Percentiles rank a stretch among this genome's conserved stretches.
These are phyloP conservation scores for Apiospora sp. DNA, from an alignment of 2,329 filamentous ascomycete species.

Conservation along the genomic window DNA sequence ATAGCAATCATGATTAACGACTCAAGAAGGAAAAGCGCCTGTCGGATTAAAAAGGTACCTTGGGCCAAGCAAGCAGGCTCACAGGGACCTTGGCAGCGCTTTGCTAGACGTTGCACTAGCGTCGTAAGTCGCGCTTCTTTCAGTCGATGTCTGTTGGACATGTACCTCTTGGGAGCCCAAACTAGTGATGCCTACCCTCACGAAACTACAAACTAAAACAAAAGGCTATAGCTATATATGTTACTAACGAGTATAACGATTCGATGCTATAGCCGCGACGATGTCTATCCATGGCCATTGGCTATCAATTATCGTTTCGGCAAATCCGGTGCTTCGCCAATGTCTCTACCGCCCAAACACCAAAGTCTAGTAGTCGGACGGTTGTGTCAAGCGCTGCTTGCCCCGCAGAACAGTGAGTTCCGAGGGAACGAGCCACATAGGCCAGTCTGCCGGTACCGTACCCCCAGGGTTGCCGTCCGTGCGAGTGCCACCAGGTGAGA, in stretches of 20 bases:
- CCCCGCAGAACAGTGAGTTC: constrained; percentile 16
- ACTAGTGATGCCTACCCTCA: too few relatives aligned
- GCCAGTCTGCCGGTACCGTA: constrained; percentile 10
- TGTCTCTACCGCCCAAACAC: not conserved
- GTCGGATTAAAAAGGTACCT: not conserved
- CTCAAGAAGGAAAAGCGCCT: not conserved
- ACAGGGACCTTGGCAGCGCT: not conserved
- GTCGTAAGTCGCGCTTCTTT: constrained; percentile 15
- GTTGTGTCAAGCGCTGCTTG: constrained; percentile 17
- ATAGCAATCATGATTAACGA: constrained; percentile 13
- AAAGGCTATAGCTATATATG: too few relatives aligned
- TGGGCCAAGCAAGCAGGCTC: constrained; percentile 2
- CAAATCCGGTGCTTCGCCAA: too few relatives aligned
- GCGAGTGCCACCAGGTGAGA: constrained; percentile 4
- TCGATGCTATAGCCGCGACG: too few relatives aligned
- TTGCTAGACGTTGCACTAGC: constrained; percentile 14
- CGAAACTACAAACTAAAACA: too few relatives aligned
- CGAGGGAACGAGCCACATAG: constrained; percentile 10
- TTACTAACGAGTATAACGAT: too few relatives aligned
- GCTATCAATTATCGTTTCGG: too few relatives aligned
- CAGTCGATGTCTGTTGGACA: not conserved
- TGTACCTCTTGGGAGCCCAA: not conserved
- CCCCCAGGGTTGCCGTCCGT: constrained; percentile 6
- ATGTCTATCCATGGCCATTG: too few relatives aligned
- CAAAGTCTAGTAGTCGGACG: not conserved